These are phyloP conservation scores for Colletotrichum sp. DNA, from an alignment of 2,329 filamentous ascomycete species.

Conservation along the genomic window DNA sequence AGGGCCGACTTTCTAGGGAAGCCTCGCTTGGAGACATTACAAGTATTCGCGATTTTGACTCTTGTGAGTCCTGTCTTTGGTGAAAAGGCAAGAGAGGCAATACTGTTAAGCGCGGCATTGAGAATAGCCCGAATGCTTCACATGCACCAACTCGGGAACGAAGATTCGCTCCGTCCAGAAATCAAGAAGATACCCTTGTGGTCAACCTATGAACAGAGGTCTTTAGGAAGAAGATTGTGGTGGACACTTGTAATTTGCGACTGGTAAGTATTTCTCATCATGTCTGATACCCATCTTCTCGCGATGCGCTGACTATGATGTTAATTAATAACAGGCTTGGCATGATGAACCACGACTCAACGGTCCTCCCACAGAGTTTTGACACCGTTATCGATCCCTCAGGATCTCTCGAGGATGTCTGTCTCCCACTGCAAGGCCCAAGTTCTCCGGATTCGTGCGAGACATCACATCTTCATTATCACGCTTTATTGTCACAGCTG, in stretches of 20 bases:
- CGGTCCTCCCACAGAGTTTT: neutral
- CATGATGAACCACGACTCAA: neutral
- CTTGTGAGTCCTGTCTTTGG: neutral
- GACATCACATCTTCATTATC: neutral
- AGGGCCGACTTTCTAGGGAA: neutral
- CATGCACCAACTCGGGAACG: neutral
- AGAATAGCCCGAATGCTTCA: neutral
- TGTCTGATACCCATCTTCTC: neutral
- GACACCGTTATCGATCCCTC: neutral
- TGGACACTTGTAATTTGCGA: neutral
- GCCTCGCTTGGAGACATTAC: neutral
- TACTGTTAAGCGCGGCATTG: neutral
- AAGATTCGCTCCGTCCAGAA: neutral
- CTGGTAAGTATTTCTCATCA: neutral
- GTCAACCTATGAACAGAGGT: neutral
- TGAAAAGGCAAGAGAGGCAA: neutral
- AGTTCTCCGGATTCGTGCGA: neutral
- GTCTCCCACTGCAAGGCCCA: neutral
- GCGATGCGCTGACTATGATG: too few relatives aligned
- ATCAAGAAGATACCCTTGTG: neutral
- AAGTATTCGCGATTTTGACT: neutral
- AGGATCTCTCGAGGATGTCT: neutral
- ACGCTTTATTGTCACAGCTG: neutral
- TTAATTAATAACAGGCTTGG: neutral
- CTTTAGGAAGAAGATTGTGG: neutral